Evolutionary conservation across 2,329 filamentous ascomycete genomes (phyloP), one percentile per base, ranked within the genome.

Genomic region (Hymenoscyphus linearis): DNA sequence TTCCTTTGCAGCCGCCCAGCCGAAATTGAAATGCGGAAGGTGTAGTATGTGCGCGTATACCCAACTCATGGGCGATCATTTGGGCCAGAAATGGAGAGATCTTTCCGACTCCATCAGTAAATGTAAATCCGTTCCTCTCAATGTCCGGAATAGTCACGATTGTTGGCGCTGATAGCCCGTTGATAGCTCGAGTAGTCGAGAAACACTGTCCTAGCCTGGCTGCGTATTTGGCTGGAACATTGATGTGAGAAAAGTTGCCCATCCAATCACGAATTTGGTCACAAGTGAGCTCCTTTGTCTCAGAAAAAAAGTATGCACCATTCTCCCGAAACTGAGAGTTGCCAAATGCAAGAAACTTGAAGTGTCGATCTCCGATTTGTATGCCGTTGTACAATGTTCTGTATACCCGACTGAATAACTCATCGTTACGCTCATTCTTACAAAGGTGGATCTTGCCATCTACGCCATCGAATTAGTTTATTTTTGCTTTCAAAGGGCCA

Each of bases 251-350:
- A 69, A 99, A 96, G 14, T 88, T 78, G 0, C 95, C 95, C 88
- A 98, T 96, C 85, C 89, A 93, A 35, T 79, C 74, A 4, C 93
- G 88, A 61, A 99, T 97, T 56, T 87, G 80, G 18, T 88, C 82
- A 58, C 91, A 91, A 1, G 85, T 88, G 7, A 90, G 71, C 59
- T 84, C 78, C 0, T 83, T 77, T 0, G 85, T 85, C 0, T 89
- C 83, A 4, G 90, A 88, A 73, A 98, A 98, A 75, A 99, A 97
- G 71, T 95, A 98, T 0, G 91, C 93, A 0, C 93, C 90, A 67
- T 93, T 87, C 71, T 98, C 93, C 57, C 93, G 85, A 62, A 99
- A 90, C 69, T 99, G 95, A 0, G 95, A 97, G 73, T 95, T 98
- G 0, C 95, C 93, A 76, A 93, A 97, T 0, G 93, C 95, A 27